phyloP scores from a whole-genome alignment of 2,329 filamentous ascomycete genomes.

The Hymenoscyphus fructigenus region DNA sequence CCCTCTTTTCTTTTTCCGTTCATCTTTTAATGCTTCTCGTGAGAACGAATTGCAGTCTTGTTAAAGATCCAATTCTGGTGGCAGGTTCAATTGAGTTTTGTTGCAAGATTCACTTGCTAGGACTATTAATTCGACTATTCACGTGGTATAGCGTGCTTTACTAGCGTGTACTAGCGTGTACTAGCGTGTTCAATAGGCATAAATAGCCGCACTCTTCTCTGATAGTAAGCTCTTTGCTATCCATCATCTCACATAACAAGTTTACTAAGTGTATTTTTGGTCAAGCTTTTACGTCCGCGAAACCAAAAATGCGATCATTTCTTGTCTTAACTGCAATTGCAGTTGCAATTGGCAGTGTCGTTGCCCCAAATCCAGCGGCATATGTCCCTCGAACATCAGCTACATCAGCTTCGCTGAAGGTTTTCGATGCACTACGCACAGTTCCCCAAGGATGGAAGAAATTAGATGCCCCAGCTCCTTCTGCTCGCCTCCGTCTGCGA shows the following conservation, averaged over 20 bases:
- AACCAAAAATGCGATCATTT: constrained; percentile 7
- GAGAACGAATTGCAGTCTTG: neutral
- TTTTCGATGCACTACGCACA: constrained; percentile 27
- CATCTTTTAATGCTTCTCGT: neutral
- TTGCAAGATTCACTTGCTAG: neutral
- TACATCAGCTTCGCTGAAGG: constrained; percentile 11
- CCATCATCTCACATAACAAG: too few species aligned
- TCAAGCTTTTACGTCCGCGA: too few species aligned
- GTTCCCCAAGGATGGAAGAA: constrained; percentile 30
- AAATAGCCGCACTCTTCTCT: too few species aligned
- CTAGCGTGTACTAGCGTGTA: too few species aligned
- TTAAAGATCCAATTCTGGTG: neutral
- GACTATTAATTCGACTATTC: too few species aligned
- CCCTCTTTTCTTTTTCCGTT: neutral
- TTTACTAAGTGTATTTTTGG: neutral
- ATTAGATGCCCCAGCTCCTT: constrained; percentile 21
- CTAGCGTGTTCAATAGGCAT: too few species aligned
- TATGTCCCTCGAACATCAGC: constrained; percentile 6
- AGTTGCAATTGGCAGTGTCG: constrained; percentile 4
- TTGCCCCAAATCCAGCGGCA: constrained; percentile 10
- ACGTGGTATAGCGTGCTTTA: too few species aligned
- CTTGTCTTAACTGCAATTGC: constrained; percentile 4
- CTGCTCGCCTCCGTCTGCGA: constrained; percentile 23
- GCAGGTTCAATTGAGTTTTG: neutral
- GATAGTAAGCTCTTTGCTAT: too few species aligned